phyloP scores from a whole-genome alignment of 305 asterid species.

The Fraxinus albicans region DNA sequence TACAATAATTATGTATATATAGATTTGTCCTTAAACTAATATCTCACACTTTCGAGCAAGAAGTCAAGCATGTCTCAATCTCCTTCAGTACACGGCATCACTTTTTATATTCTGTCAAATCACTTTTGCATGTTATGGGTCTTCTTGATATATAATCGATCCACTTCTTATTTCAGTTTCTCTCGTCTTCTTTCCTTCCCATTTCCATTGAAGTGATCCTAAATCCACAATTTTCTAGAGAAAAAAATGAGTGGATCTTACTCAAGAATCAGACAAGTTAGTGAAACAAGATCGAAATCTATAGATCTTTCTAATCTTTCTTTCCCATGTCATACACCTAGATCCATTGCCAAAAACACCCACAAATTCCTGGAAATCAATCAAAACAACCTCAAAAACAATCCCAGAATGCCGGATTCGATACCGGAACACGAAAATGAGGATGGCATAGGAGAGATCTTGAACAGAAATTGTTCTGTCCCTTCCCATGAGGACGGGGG shows the following conservation, averaged over 20 bases:
- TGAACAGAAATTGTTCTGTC: slow-evolving; percentile 26
- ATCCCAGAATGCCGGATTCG: slow-evolving; percentile 1
- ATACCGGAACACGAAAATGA: slow-evolving; percentile 5
- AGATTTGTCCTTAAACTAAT: background rate
- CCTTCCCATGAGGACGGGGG: slow-evolving; percentile 8
- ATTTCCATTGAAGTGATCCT: background rate
- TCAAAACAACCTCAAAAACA: background rate
- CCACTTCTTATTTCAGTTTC: background rate
- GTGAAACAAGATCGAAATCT: slow-evolving; percentile 27
- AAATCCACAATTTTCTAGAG: background rate
- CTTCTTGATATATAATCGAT: background rate
- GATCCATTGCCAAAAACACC: slow-evolving; percentile 3
- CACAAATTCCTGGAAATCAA: background rate
- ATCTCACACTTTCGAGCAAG: background rate
- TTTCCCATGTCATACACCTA: slow-evolving; percentile 8
- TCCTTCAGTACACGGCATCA: background rate
- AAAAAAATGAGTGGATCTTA: slow-evolving; percentile 20
- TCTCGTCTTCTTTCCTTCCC: background rate
- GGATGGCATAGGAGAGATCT: slow-evolving; percentile 36
- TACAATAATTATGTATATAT: too few relatives aligned
- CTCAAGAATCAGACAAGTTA: slow-evolving; percentile 20
- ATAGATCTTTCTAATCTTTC: slow-evolving; percentile 27
- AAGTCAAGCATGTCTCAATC: background rate
- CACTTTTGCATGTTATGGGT: background rate
- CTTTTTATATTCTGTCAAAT: background rate